Conservation (phyloP, 2,329 filamentous ascomycete genomes). For the Pezicula carpinea region DNA sequence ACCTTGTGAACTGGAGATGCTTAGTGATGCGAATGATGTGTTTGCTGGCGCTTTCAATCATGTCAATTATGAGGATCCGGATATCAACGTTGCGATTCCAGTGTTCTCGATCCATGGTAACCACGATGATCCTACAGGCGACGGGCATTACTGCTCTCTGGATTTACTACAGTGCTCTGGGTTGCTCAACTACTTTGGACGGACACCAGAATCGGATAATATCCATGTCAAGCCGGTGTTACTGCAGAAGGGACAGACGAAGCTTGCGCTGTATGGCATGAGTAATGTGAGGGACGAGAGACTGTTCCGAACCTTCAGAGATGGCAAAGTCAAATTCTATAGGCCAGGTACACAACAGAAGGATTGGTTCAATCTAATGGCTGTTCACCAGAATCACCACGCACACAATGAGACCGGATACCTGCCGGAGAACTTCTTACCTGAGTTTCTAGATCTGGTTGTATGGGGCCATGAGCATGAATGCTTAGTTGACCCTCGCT, state of each 20-base stretch:
- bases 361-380: constrained; percentile 95
- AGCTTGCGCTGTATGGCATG: constrained; percentile 87
- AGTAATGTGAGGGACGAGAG: constrained; percentile 96
- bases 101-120: constrained; percentile 99
- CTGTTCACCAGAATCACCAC: constrained; percentile 94
- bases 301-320: constrained; percentile 87
- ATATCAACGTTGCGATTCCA: constrained; percentile 95
- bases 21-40: constrained; percentile 87
- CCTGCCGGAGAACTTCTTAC: constrained; percentile 87
- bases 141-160: constrained; percentile 85
- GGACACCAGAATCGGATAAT: constrained; percentile 87
- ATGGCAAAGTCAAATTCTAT: constrained; percentile 92
- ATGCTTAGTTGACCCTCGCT: constrained; percentile 78
- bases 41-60: constrained; percentile 88
- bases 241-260: constrained; percentile 88
- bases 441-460: constrained; percentile 84
- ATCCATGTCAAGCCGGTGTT: constrained; percentile 89
- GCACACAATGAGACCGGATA: constrained; percentile 91
- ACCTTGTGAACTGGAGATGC: constrained; percentile 89
- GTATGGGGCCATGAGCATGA: constrained; percentile 99
- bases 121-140: constrained; percentile 96
- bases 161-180: constrained; percentile 89
- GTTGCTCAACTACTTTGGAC: constrained; percentile 92
- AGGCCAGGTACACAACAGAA: constrained; percentile 72
- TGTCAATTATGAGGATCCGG: constrained; percentile 95